Base-by-base conservation (phyloP, 2,329 filamentous ascomycete genomes). In the Phaeomoniella chlamydospora region DNA sequence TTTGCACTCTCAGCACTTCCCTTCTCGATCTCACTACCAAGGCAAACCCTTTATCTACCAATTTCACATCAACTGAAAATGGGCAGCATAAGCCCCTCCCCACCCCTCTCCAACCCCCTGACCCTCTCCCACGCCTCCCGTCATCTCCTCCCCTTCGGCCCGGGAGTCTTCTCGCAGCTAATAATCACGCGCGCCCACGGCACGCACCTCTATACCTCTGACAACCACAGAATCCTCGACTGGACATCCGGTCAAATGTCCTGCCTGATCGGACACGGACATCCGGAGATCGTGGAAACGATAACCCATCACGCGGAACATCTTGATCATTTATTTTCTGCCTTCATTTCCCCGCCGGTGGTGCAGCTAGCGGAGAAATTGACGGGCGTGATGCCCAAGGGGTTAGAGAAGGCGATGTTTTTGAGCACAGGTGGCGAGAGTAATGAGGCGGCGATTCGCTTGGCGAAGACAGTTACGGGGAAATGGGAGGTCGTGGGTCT, bases 401-500 rank as follows among this genome's bases (percentile, higher is more conserved):
- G 57, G 0, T 54, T 77, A 0, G 64, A 70, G 40, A 68, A 69
- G 41, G 62, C 70, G 1, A 67, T 74, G 46, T 76, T 77, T 41
- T 56, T 74, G 6, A 70, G 58, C 35, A 77, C 72, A 0, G 72
- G 72, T 1, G 64, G 61, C 2, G 71, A 77, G 48, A 65, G 59
- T 31, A 72, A 65, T 40, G 74, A 80, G 43, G 72, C 72, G 3
- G 75, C 75, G 2, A 74, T 80, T 39, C 71, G 73, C 38, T 62
- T 80, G 43, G 74, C 75, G 3, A 80, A 80, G 44, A 54, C 62
- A 6, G 75, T 67, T 45, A 80, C 74, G 0, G 72, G 73, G 1
- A 77, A 74, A 35, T 79, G 73, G 44, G 73, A 79, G 49, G 65
- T 80, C 35, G 70, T 79, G 4, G 75, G 62, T 0, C 58, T 79